Evolutionary conservation across 352 stramenopile species (phyloP), one percentile per base, ranked within the genome.

Genomic region (Ophiocytium majus): DNA sequence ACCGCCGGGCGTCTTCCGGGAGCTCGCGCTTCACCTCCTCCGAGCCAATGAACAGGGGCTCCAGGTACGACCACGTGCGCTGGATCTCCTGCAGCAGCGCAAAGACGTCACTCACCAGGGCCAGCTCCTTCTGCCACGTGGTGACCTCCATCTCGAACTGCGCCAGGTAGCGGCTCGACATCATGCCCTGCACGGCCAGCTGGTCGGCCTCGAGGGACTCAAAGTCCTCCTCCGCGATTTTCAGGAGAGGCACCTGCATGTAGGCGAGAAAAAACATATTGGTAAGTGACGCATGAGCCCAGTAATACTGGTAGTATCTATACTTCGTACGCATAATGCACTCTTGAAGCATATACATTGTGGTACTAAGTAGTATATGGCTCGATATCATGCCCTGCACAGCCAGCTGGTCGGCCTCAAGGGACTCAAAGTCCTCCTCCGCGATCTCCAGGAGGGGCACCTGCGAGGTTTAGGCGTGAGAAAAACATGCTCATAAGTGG

Each of bases 11-110:
- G 81, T 98, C 91, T 86, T 98, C 94, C 0, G 95, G 95, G 0
- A 98, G 90, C 82, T 98, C 95, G 75, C 95, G 94, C 83, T 98
- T 98, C 17, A 98, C 95, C 91, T 98, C 95, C 87, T 98, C 95
- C 0, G 94, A 98, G 80, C 95, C 92, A 80, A 98, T 97, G 81
- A 98, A 98, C 9, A 98, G 90, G 31, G 95, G 95, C 86, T 98
- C 95, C 28, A 98, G 86, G 86, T 98, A 98, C 66, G 93, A 97
- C 95, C 95, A 98, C 28, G 94, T 97, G 19, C 95, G 91, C 89
- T 98, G 96, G 49, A 98, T 98, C 82, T 98, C 95, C 10, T 93
- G 92, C n/a, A 98, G 87, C 9, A 98, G 91, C 0, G 95, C 90
- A 10, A 97, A 96, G 0, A 98, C 94, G 92, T 98, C 96, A 83